Evolutionary conservation across 352 stramenopile species (phyloP), one percentile per base, ranked within the genome.

Genomic region (Phytophthora pinifolia): DNA sequence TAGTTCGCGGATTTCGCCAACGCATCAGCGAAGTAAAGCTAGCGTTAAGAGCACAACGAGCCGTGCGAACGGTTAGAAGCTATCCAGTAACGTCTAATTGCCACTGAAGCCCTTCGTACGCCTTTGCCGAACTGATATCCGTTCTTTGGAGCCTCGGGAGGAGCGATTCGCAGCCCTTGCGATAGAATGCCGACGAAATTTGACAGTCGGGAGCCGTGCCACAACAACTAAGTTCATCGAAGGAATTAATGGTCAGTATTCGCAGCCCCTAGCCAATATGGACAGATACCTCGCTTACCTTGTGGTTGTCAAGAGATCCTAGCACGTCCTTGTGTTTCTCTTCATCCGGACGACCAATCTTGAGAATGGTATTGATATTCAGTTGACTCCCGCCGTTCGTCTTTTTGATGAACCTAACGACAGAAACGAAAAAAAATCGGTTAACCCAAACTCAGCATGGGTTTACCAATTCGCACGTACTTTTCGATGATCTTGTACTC

Each of bases 71-170:
- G 15, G 7, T n/a, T n/a, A 51, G 12, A 31, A 54, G 36, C 10
- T 20, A 34, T 7, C 22, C 12, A 47, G 6, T 33, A 31, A 25
- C 20, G 20, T 25, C 3, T 25, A 25, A 25, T 4, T 25, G 20
- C 20, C 9, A 50, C 31, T 17, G 14, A n/a, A 27, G 48, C 27
- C 15, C 14, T 29, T 9, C 65, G 14, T 67, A 82, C 68, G 32
- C 84, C 84, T 63, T 87, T 89, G 37, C 82, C 84, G 42, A 89
- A 91, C 31, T 67, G 67, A 54, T 85, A 88, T 32, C 82, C 84
- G n/a, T 76, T 82, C n/a, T 58, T 58, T 0, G 77, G 79, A 8
- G 75, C 79, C 46, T 89, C 80, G 2, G 79, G 74, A 3, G 84
- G 82, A 30, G 84, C 79, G 32, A 92, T 78, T 3, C 78, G 78